Conservation (phyloP, 1,284 basidiomycete genomes). For the Coriolopsis trogii region DNA sequence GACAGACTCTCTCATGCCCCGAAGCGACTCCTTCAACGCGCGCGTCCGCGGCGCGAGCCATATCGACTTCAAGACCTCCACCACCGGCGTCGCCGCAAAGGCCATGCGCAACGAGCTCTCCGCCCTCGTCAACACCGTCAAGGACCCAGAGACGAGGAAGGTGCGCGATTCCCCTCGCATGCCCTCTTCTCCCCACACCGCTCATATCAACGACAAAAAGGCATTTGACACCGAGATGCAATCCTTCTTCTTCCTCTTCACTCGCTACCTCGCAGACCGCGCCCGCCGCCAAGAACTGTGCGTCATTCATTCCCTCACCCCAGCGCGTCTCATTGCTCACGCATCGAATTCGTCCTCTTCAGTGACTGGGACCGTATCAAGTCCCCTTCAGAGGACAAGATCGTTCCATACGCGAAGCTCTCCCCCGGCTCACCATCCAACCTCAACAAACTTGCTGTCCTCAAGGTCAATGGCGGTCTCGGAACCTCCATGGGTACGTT, state of each 20-base stretch:
- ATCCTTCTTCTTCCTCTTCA: conserved; percentile 98
- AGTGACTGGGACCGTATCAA: conserved; percentile 99
- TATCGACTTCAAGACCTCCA: conserved; percentile 96
- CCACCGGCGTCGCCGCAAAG: conserved; percentile 96
- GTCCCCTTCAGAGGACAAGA: conserved; percentile 91
- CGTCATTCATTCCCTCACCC: conserved; percentile 38
- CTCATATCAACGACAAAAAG: conserved; percentile 45
- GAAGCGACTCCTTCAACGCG: conserved; percentile 63
- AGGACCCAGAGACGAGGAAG: conserved; percentile 82
- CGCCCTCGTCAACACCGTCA: conserved; percentile 84
- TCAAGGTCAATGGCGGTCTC: conserved; percentile 99
- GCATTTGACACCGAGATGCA: conserved; percentile 99
- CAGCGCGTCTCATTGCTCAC: conserved; percentile 3
- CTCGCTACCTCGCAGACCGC: conserved; percentile 94
- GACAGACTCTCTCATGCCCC: conserved; percentile 55
- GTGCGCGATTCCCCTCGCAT: conserved; percentile 45
- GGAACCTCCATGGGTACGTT: conserved; percentile 92
- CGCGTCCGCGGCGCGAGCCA: conserved; percentile 70
- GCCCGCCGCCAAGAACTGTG: conserved; percentile 96
- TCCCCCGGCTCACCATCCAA: conserved; percentile 65
- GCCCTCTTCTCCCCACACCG: conserved; percentile 12
- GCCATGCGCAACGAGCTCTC: conserved; percentile 99
- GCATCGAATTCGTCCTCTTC: not conserved
- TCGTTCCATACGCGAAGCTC: conserved; percentile 86
- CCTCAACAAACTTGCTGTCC: conserved; percentile 94